A percentile compares a stretch with the other conserved stretches of the same genome.
These are phyloP conservation scores for Candida oleophila DNA, from an alignment of 805 yeast species.

Conservation along the genomic window DNA sequence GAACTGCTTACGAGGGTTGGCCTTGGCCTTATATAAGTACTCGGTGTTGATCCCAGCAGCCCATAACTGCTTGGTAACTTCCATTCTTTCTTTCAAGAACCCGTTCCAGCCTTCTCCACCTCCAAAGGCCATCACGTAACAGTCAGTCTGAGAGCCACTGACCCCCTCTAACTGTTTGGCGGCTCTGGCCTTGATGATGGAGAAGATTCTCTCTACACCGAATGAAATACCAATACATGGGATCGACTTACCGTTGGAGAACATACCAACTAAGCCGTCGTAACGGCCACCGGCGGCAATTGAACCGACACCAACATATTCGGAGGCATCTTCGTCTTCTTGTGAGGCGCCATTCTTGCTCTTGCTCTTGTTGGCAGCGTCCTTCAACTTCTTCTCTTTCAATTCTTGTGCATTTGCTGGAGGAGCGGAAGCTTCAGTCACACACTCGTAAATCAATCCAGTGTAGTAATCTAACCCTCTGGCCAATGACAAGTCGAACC, in stretches of 20 bases:
- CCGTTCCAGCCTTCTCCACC: conserved; percentile 98
- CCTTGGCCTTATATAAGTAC: conserved; percentile 88
- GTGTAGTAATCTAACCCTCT: conserved; percentile 98
- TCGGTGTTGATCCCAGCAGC: conserved; percentile 85
- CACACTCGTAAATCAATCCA: conserved; percentile 95
- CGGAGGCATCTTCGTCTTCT: conserved; percentile 89
- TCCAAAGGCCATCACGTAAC: conserved; percentile 95
- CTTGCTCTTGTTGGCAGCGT: conserved; percentile 15
- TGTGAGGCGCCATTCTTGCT: conserved; percentile 31
- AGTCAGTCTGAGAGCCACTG: conserved; percentile 88
- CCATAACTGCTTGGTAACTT: conserved; percentile 82
- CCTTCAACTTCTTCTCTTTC: conserved; percentile 32
- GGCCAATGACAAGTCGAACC: conserved; percentile 92
- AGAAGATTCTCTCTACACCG: conserved; percentile 94
- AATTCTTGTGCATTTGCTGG: conserved; percentile 75
- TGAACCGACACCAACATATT: conserved; percentile 96
- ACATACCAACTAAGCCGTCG: conserved; percentile 96
- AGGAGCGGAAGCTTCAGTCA: conserved; percentile 94
- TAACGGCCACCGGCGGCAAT: conserved; percentile 99
- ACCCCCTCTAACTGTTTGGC: conserved; percentile 57
- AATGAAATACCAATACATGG: conserved; percentile 98
- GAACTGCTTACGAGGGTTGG: conserved; percentile 92
- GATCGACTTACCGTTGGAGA: conserved; percentile 84
- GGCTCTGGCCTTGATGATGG: conserved; percentile 77
- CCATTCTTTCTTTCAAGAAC: conserved; percentile 88